Base-by-base conservation (phyloP, 768 basidiomycete species). In the Clavaria fumosa region DNA sequence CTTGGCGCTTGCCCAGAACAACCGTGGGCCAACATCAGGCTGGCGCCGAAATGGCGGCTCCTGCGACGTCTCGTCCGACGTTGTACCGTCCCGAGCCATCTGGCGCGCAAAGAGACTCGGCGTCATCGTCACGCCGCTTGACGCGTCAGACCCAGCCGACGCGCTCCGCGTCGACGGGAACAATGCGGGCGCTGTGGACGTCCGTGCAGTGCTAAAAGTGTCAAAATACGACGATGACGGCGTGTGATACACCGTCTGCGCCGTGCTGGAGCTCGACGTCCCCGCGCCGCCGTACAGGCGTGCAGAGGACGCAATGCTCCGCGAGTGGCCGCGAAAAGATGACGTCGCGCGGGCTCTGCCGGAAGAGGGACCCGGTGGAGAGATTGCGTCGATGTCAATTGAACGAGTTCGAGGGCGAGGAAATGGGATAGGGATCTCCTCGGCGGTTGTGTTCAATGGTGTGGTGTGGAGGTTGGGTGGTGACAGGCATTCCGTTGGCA, bases 1-100 rank as follows among this genome's bases (percentile, higher is more conserved):
- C 55, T 82, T 82, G 2, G 84, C 82, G 1, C 76, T 80, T 4
- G 79, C 71, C 49, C 79, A 77, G 53, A 84, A 81, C 7, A 84
- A 56, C 52, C 63, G 70, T 0, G 80, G 75, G 3, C 76, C 69
- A 1, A 53, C 60, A 21, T 71, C 73, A 0, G 62, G 67, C n/a
- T 51, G 48, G 22, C 52, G 44, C 18, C 54, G 48, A 10, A 49
- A 51, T 19, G 49, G 48, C 22, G 40, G 41, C 18, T 42, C 39
- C 27, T 19, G 53, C 34, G 34, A 39, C 7, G 31, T 43, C 32
- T 44, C 50, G 32, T 50, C 47, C 17, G 34, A 31, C 22, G 41
- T 38, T 18, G 45, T 35, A 14, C 31, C 21, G 39, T 23, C 18
- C n/a, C 18, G 3, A 22, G 12, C 37, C 20, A 19, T 39, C 34